Percentiles rank a stretch among this genome's conserved stretches.
phyloP scores from a whole-genome alignment of 2,329 filamentous ascomycete species.

The Exophiala alcalophila region DNA sequence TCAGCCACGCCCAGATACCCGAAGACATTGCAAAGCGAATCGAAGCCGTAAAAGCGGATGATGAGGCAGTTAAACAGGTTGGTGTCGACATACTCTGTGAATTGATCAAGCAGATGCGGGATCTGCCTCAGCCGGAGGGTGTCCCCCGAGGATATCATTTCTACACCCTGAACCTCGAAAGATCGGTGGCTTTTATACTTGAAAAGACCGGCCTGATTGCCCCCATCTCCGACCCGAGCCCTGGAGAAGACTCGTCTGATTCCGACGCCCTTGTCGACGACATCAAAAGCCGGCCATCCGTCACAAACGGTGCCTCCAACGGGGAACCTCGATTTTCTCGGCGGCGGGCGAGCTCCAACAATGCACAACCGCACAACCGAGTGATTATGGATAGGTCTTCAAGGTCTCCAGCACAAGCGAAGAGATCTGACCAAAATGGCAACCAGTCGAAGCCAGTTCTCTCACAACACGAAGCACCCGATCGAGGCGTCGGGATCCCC shows the following conservation, averaged over 20 bases:
- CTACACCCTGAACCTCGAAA: constrained; percentile 82
- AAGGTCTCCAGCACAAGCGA: constrained; percentile 31
- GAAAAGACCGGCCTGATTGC: constrained; percentile 84
- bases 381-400: constrained; percentile 74
- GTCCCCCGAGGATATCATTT: constrained; percentile 83
- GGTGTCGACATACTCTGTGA: constrained; percentile 69
- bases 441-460: constrained; percentile 5
- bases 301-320: neutral
- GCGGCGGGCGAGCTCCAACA: constrained; percentile 72
- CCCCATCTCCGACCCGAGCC: constrained; percentile 33
- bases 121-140: constrained; percentile 53
- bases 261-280: constrained; percentile 46
- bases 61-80: constrained; percentile 48
- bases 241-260: constrained; percentile 40
- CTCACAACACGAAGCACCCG: constrained; percentile 60
- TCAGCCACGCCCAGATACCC: constrained; percentile 85
- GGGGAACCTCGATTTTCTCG: constrained; percentile 34
- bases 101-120: constrained; percentile 74
- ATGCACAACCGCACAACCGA: constrained; percentile 81
- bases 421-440: constrained; percentile 26
- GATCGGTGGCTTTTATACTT: constrained; percentile 88
- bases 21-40: constrained; percentile 63
- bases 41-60: constrained; percentile 46
- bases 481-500: constrained; percentile 73
- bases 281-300: constrained; percentile 20